Conservation (phyloP, 495 filamentous ascomycete genomes). For the Aspergillus biplanus region DNA sequence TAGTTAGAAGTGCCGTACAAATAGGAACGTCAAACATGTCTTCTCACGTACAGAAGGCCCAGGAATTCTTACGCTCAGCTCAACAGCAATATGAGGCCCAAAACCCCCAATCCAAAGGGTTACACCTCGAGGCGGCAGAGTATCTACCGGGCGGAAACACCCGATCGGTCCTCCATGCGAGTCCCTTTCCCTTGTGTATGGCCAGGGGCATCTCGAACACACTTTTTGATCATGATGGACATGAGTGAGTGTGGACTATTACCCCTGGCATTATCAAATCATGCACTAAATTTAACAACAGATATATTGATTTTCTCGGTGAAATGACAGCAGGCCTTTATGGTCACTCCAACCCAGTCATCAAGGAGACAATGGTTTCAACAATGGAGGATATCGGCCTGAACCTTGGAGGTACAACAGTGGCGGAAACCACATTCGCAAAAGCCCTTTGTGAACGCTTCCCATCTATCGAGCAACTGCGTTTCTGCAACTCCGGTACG, state of each 20-base stretch:
- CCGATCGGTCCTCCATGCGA: conserved; percentile 57
- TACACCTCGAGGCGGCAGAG: conserved; percentile 2
- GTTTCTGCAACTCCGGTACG: conserved; percentile 58
- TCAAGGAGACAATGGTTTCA: conserved; percentile 29
- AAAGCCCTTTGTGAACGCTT: conserved; percentile 25
- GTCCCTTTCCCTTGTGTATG: conserved; percentile 59
- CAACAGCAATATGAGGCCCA: conserved; percentile 1
- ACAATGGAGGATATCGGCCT: conserved; percentile 10
- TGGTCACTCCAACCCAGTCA: conserved; percentile 48
- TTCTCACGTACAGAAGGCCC: not conserved
- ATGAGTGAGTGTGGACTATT: conserved; percentile 17
- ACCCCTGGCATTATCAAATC: not conserved
- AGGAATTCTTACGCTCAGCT: conserved; percentile 1
- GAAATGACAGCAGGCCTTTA: conserved; percentile 51
- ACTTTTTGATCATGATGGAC: conserved; percentile 30
- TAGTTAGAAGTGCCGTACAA: not conserved
- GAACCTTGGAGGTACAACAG: conserved; percentile 14
- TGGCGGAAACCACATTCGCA: conserved; percentile 21
- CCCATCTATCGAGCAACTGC: conserved; percentile 40
- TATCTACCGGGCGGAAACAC: conserved; percentile 64
- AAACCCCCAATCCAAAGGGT: conserved; percentile 6
- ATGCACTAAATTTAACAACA: conserved; percentile 37
- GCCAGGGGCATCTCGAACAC: conserved; percentile 40
- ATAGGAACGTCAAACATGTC: too few relatives aligned
- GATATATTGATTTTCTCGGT: conserved; percentile 47